Evolutionary conservation across 306 rosid genomes (phyloP).

Genomic region (Dryas drummondii): DNA sequence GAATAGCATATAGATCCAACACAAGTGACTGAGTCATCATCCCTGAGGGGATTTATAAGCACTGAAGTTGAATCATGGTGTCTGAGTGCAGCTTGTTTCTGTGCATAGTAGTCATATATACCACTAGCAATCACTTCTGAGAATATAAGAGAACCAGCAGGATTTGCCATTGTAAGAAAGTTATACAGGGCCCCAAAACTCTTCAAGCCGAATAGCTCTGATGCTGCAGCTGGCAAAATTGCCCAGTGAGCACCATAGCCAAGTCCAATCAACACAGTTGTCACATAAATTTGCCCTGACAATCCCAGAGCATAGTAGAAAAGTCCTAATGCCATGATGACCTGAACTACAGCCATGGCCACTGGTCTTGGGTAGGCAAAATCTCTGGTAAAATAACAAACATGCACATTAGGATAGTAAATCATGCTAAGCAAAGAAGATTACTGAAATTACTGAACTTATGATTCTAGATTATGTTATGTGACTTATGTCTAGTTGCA

Average conservation of each 20-base stretch:
- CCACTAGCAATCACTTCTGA: slow-evolving; percentile 63
- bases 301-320: slow-evolving; percentile 71
- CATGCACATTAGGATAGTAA: slow-evolving; percentile 19
- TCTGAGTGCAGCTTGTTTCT: slow-evolving; percentile 40
- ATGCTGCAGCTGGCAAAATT: slow-evolving; percentile 82
- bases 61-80: background rate
- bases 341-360: slow-evolving; percentile 65
- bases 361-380: slow-evolving; percentile 66
- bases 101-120: slow-evolving; percentile 65
- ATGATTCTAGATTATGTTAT: background rate
- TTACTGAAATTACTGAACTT: background rate
- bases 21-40: slow-evolving; percentile 46
- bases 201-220: slow-evolving; percentile 77
- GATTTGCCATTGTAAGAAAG: slow-evolving; percentile 58
- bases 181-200: slow-evolving; percentile 71
- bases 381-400: slow-evolving; percentile 55
- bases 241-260: slow-evolving; percentile 98
- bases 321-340: slow-evolving; percentile 70
- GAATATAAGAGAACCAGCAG: slow-evolving; percentile 66
- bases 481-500: slow-evolving; percentile 30
- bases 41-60: slow-evolving; percentile 20
- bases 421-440: background rate
- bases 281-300: slow-evolving; percentile 77
- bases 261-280: slow-evolving; percentile 69
- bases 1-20: slow-evolving; percentile 63